Percentiles rank a stretch among this genome's conserved stretches.
Evolutionary conservation across 2,329 filamentous ascomycete genomes (phyloP).

Genomic region (Penicillium sp.): DNA sequence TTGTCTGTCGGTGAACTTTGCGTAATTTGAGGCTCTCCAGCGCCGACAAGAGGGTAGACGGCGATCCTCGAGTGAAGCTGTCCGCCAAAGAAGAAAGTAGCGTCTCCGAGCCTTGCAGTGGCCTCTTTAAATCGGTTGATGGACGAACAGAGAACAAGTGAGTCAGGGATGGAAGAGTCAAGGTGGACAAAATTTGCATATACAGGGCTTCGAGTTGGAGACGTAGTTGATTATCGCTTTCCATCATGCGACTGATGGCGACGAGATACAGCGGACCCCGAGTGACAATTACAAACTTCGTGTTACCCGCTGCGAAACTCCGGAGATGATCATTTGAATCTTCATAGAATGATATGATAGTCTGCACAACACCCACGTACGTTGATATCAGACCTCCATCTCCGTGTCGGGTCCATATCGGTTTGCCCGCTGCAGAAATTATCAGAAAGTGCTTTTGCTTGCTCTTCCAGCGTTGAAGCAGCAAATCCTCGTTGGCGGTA

Average conservation of each 20-base stretch:
- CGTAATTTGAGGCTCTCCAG: slow-evolving; percentile 89
- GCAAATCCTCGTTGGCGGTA: slow-evolving; percentile 49
- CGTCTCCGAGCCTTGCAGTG: slow-evolving; percentile 83
- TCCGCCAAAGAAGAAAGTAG: slow-evolving; percentile 88
- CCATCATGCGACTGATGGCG: slow-evolving; percentile 84
- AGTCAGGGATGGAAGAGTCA: slow-evolving; percentile 80
- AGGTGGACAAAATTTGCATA: slow-evolving; percentile 94
- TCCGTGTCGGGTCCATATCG: slow-evolving; percentile 92
- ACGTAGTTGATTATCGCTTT: slow-evolving; percentile 82
- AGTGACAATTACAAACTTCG: slow-evolving; percentile 77
- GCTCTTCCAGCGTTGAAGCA: slow-evolving; percentile 73
- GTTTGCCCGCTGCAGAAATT: slow-evolving; percentile 90
- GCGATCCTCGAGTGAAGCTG: slow-evolving; percentile 87
- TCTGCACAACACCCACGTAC: slow-evolving; percentile 92
- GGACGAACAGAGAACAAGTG: slow-evolving; percentile 84
- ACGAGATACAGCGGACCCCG: slow-evolving; percentile 88
- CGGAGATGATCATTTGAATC: slow-evolving; percentile 68
- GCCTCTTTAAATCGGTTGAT: slow-evolving; percentile 86
- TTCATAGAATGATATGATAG: slow-evolving; percentile 95
- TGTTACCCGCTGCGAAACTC: slow-evolving; percentile 79
- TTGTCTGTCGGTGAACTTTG: slow-evolving; percentile 76
- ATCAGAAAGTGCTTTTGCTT: slow-evolving; percentile 98
- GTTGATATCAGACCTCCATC: slow-evolving; percentile 84
- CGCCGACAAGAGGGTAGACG: slow-evolving; percentile 79
- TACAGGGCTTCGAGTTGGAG: slow-evolving; percentile 89